Conservation (phyloP, 2,329 filamentous ascomycete genomes). For the Talaromyces funiculosus region DNA sequence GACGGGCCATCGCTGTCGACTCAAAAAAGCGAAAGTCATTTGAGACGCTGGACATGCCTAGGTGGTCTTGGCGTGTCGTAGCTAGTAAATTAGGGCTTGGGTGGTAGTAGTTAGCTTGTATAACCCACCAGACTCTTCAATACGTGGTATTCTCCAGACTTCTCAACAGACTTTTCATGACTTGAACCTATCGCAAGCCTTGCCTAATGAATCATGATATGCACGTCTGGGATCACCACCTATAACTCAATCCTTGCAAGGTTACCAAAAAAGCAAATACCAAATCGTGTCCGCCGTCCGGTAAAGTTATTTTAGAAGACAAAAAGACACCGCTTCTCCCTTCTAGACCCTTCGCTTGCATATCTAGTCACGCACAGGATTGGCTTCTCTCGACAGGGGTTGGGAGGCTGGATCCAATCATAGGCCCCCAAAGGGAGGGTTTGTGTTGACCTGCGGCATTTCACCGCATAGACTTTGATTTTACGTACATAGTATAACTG, state of each 20-base stretch:
- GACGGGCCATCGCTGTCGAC: background rate
- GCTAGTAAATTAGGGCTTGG: background rate
- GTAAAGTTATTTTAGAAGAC: no score
- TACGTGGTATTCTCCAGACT: background rate
- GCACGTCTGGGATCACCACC: background rate
- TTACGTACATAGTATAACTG: background rate
- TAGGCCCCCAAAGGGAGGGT: background rate
- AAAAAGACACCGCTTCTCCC: constrained; percentile 9
- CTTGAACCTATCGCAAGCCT: background rate
- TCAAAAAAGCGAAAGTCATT: background rate
- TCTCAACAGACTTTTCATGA: no score
- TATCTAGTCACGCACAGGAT: background rate
- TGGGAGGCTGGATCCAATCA: constrained; percentile 3
- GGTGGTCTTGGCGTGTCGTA: background rate
- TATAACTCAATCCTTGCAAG: background rate
- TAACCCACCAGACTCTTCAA: no score
- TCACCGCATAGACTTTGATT: constrained; percentile 7
- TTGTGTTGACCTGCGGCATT: background rate
- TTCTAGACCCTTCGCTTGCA: constrained; percentile 13
- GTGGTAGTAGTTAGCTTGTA: background rate
- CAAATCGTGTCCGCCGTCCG: no score
- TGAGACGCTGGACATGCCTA: background rate
- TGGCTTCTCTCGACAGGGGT: constrained; percentile 4
- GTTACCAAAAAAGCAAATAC: background rate
- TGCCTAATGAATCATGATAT: background rate